Conservation (phyloP, 768 basidiomycete species). For the Mycena indigotica region DNA sequence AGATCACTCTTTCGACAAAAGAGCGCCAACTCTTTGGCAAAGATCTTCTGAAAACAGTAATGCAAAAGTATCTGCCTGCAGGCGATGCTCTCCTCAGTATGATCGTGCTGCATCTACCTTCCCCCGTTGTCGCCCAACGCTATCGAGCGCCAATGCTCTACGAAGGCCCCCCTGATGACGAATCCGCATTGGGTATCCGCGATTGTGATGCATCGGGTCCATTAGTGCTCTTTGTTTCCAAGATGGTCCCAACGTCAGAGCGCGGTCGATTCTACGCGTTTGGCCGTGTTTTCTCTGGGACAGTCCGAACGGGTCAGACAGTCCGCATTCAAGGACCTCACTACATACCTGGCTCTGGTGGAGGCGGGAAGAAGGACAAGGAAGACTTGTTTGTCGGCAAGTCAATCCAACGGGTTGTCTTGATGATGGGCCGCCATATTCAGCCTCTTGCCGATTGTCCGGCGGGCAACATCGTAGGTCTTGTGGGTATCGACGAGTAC, state of each 20-base stretch:
- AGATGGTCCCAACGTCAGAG: constrained; percentile 99
- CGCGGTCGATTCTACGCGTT: constrained; percentile 99
- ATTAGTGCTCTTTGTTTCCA: constrained; percentile 96
- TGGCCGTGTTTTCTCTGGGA: constrained; percentile 99
- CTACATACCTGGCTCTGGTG: constrained; percentile 77
- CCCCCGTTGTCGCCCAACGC: constrained; percentile 93
- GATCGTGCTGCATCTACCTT: constrained; percentile 99
- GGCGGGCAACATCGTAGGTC: constrained; percentile 97
- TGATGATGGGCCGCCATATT: constrained; percentile 99
- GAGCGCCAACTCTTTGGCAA: constrained; percentile 95
- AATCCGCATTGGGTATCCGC: constrained; percentile 96
- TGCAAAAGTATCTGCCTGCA: constrained; percentile 99
- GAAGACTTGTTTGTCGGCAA: constrained; percentile 91
- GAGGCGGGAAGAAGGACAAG: constrained; percentile 62
- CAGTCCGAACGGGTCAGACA: constrained; percentile 94
- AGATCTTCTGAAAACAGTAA: constrained; percentile 91
- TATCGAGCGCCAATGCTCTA: constrained; percentile 99
- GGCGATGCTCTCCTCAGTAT: constrained; percentile 98
- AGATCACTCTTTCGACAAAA: constrained; percentile 79
- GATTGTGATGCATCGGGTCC: constrained; percentile 96
- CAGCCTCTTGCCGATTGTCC: constrained; percentile 99
- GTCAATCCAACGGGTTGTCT: constrained; percentile 95
- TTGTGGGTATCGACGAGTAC: constrained; percentile 99
- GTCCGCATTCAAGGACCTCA: constrained; percentile 99
- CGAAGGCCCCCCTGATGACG: constrained; percentile 99